A percentile compares a stretch with the other conserved stretches of the same genome.
These are phyloP conservation scores for Komagataella pastoris DNA, from an alignment of 805 yeast genomes.

Conservation along the genomic window DNA sequence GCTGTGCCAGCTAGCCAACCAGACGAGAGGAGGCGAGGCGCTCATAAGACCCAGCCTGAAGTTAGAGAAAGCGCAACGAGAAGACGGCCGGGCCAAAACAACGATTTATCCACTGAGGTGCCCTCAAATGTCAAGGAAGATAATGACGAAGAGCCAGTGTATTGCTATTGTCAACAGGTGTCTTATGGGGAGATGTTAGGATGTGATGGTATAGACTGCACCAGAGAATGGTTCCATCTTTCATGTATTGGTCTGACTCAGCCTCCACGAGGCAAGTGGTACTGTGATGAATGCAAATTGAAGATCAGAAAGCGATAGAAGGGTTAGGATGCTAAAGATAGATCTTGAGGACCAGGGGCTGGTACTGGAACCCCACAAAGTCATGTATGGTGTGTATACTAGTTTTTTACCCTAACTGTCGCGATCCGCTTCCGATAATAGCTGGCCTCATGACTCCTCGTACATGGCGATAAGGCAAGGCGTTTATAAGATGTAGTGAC, in stretches of 20 bases:
- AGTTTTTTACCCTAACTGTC: background rate
- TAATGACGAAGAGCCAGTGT: constrained; percentile 55
- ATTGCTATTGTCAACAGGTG: constrained; percentile 93
- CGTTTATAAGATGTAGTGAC: background rate
- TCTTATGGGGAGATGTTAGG: constrained; percentile 99
- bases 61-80: background rate
- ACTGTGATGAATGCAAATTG: constrained; percentile 50
- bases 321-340: background rate
- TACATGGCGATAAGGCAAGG: background rate
- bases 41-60: background rate
- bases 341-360: background rate
- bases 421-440: too few species aligned
- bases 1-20: constrained; percentile 2
- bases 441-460: too few species aligned
- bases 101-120: background rate
- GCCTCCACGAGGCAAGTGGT: constrained; percentile 81
- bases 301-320: constrained; percentile 1
- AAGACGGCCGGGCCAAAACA: background rate
- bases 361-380: too few species aligned
- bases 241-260: constrained; percentile 83
- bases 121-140: background rate
- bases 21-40: background rate
- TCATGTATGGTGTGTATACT: too few species aligned
- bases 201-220: constrained; percentile 90
- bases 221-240: constrained; percentile 90